Percentiles rank a stretch among this genome's conserved stretches.
Evolutionary conservation across 139 green algal genomes (phyloP).

Genomic region (Chlorella sp.): DNA sequence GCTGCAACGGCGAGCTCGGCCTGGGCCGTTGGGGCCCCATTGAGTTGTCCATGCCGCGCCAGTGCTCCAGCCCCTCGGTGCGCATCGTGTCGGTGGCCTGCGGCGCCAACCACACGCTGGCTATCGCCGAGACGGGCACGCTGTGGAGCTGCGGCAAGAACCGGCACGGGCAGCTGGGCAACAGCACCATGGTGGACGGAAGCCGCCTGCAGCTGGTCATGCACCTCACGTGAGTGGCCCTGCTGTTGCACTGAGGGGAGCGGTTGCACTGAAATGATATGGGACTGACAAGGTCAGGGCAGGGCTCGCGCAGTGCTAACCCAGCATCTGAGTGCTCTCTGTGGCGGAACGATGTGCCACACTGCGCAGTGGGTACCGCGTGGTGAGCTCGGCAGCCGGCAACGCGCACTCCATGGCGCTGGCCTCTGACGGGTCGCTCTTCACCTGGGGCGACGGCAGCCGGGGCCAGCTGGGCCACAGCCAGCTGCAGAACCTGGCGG

Average conservation of each 20-base stretch:
- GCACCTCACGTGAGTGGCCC: slow-evolving; percentile 1
- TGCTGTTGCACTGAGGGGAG: too few relatives aligned
- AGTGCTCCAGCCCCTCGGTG: slow-evolving; percentile 18
- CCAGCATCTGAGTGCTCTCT: too few relatives aligned
- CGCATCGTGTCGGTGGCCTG: slow-evolving; percentile 64
- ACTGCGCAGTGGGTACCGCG: slow-evolving; percentile 37
- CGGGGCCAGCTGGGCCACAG: slow-evolving; percentile 66
- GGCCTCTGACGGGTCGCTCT: slow-evolving; percentile 67
- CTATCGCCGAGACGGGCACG: slow-evolving; percentile 56
- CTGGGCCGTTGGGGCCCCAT: slow-evolving; percentile 56
- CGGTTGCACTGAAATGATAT: too few relatives aligned
- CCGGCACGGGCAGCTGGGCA: slow-evolving; percentile 61
- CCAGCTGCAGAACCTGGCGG: slow-evolving; percentile 27
- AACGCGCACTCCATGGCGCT: slow-evolving; percentile 65
- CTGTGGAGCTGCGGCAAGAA: slow-evolving; percentile 73
- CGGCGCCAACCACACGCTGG: slow-evolving; percentile 72
- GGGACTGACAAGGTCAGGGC: too few relatives aligned
- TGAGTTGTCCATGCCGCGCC: slow-evolving; percentile 34
- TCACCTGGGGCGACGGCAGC: slow-evolving; percentile 64
- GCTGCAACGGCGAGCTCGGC: slow-evolving; percentile 65
- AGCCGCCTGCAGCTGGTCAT: slow-evolving; percentile 18
- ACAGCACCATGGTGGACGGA: slow-evolving; percentile 51
- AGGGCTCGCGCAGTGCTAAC: too few relatives aligned
- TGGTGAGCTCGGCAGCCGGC: slow-evolving; percentile 62
- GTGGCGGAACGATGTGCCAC: too few relatives aligned